phyloP scores from a whole-genome alignment of 768 basidiomycete genomes.

The Chalciporus pseudorubinellus region DNA sequence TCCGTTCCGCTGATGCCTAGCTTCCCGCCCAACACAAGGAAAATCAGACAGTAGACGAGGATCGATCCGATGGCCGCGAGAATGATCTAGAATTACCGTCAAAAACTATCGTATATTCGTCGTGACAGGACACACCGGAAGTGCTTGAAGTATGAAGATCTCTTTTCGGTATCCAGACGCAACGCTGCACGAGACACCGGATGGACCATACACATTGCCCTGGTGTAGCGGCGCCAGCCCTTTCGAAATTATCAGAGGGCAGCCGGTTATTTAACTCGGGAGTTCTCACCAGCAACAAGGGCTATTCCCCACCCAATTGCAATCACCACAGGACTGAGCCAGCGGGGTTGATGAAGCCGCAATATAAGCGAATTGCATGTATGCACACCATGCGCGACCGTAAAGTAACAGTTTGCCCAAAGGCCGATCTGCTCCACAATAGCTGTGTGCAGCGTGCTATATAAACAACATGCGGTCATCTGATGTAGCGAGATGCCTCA shows the following conservation, averaged over 20 bases:
- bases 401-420: constrained; percentile 63
- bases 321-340: constrained; percentile 44
- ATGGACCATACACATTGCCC: constrained; percentile 48
- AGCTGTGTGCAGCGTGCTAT: constrained; percentile 45
- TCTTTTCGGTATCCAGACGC: constrained; percentile 38
- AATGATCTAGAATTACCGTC: constrained; percentile 45
- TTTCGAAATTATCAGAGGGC: constrained; percentile 13
- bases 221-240: constrained; percentile 37
- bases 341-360: constrained; percentile 47
- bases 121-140: constrained; percentile 49
- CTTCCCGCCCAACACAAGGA: constrained; percentile 59
- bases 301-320: constrained; percentile 55
- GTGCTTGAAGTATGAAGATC: constrained; percentile 52
- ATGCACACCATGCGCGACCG: constrained; percentile 60
- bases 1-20: constrained; percentile 50
- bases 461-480: neutral
- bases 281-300: constrained; percentile 47
- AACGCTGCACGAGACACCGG: constrained; percentile 53
- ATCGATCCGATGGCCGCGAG: constrained; percentile 54
- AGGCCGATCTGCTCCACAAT: constrained; percentile 60
- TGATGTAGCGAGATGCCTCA: constrained; percentile 22
- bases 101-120: neutral
- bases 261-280: neutral
- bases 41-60: constrained; percentile 58
- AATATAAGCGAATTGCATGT: constrained; percentile 67